phyloP scores from a whole-genome alignment of 495 filamentous ascomycete genomes.

The Penicillium ucsense region DNA sequence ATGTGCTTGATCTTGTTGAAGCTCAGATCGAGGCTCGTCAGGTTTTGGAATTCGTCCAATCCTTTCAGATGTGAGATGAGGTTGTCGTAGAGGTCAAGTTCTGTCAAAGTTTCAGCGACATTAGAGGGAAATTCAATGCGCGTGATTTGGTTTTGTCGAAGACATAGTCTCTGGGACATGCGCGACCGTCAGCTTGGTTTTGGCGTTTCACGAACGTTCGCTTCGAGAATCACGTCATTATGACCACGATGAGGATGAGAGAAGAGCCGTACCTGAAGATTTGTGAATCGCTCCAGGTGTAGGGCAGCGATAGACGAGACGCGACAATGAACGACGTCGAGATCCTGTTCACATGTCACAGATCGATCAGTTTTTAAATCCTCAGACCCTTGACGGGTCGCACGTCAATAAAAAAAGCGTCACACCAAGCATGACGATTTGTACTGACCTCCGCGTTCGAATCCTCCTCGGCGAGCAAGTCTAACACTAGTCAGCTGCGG shows the following conservation, averaged over 20 bases:
- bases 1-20: conserved; percentile 99
- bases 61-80: conserved; percentile 81
- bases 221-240: too few relatives aligned
- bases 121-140: conserved; percentile 57
- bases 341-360: conserved; percentile 47
- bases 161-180: conserved; percentile 57
- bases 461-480: conserved; percentile 58
- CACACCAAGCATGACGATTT: not conserved
- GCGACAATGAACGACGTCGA: conserved; percentile 80
- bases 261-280: conserved; percentile 45
- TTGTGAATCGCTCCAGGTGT: conserved; percentile 68
- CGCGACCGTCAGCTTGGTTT: conserved; percentile 4
- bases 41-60: conserved; percentile 62
- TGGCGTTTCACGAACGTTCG: not conserved
- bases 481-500: conserved; percentile 24
- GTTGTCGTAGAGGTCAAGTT: conserved; percentile 97
- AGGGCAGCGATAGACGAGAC: conserved; percentile 72
- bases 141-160: conserved; percentile 87
- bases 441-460: conserved; percentile 41
- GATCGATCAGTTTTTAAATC: conserved; percentile 5
- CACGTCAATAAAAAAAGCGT: too few relatives aligned
- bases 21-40: conserved; percentile 79
- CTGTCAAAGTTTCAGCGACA: conserved; percentile 55
- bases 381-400: too few relatives aligned
- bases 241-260: too few relatives aligned